A percentile compares a stretch with the other conserved stretches of the same genome.
phyloP scores from a whole-genome alignment of 495 filamentous ascomycete genomes.

The Hyaloscypha variabilis region DNA sequence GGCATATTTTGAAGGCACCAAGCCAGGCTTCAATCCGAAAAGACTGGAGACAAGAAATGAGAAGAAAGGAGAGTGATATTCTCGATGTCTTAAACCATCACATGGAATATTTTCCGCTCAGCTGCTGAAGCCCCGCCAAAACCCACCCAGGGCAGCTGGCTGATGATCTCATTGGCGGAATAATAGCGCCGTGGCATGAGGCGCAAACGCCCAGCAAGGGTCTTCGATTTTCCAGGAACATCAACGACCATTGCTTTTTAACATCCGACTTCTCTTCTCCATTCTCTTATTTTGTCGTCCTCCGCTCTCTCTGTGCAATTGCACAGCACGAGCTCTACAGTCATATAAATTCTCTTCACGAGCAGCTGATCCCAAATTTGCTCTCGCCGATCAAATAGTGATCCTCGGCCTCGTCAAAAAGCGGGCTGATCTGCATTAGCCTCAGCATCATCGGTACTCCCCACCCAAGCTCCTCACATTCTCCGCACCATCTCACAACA shows the following conservation, averaged over 20 bases:
- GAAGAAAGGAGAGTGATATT: too few relatives aligned
- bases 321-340: slow-evolving; percentile 16
- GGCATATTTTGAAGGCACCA: too few relatives aligned
- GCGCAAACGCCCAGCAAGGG: not conserved
- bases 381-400: not conserved
- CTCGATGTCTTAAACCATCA: too few relatives aligned
- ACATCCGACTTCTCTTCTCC: not conserved
- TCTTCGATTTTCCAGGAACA: not conserved
- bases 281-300: not conserved
- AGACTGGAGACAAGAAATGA: too few relatives aligned
- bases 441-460: not conserved
- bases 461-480: not conserved
- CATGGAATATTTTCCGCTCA: too few relatives aligned
- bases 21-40: too few relatives aligned
- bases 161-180: slow-evolving; percentile 5
- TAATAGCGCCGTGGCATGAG: not conserved
- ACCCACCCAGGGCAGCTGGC: not conserved
- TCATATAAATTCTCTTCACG: not conserved
- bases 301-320: slow-evolving; percentile 14
- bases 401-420: slow-evolving; percentile 11
- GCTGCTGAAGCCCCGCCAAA: too few relatives aligned
- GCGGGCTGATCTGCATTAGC: slow-evolving; percentile 23
- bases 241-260: not conserved
- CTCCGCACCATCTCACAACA: not conserved
- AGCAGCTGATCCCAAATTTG: too few relatives aligned